phyloP scores from a whole-genome alignment of 768 basidiomycete genomes.

The Termitomyces sp. region DNA sequence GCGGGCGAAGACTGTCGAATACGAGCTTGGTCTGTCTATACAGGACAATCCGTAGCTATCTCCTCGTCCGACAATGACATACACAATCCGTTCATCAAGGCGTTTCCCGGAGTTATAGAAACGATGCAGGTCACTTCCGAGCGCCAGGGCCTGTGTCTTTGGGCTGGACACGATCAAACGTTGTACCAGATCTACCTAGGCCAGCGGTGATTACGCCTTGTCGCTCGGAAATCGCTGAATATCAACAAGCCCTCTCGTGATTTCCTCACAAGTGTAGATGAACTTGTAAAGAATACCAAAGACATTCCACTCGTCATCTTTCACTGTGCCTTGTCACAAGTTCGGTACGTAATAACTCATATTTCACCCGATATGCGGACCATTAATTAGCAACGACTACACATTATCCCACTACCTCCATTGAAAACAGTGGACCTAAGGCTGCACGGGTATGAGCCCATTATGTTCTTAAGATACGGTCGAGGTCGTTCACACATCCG shows the following conservation, averaged over 20 bases:
- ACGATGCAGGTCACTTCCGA: conserved; percentile 47
- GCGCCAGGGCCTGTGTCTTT: conserved; percentile 36
- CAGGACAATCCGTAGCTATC: conserved; percentile 37
- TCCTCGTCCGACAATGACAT: background rate
- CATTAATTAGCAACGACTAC: background rate
- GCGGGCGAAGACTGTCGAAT: conserved; percentile 62
- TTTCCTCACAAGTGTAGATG: conserved; percentile 52
- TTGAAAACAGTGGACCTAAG: conserved; percentile 58
- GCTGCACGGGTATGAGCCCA: conserved; percentile 56
- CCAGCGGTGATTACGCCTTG: conserved; percentile 6
- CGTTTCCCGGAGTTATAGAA: conserved; percentile 32
- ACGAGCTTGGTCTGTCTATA: conserved; percentile 62
- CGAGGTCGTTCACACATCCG: conserved; percentile 2
- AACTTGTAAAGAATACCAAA: conserved; percentile 54
- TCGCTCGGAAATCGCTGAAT: background rate
- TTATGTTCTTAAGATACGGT: background rate
- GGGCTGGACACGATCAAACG: conserved; percentile 34
- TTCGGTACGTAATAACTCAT: conserved; percentile 44
- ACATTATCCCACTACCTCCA: background rate
- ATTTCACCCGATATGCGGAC: background rate
- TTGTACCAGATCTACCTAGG: conserved; percentile 42
- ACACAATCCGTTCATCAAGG: conserved; percentile 24
- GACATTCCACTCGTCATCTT: conserved; percentile 63
- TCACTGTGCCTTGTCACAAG: conserved; percentile 75
- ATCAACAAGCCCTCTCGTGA: conserved; percentile 55